Percentiles rank a stretch among this genome's conserved stretches.
Evolutionary conservation across 2,329 filamentous ascomycete species (phyloP).

Genomic region (Trichoderma citrinoviride): DNA sequence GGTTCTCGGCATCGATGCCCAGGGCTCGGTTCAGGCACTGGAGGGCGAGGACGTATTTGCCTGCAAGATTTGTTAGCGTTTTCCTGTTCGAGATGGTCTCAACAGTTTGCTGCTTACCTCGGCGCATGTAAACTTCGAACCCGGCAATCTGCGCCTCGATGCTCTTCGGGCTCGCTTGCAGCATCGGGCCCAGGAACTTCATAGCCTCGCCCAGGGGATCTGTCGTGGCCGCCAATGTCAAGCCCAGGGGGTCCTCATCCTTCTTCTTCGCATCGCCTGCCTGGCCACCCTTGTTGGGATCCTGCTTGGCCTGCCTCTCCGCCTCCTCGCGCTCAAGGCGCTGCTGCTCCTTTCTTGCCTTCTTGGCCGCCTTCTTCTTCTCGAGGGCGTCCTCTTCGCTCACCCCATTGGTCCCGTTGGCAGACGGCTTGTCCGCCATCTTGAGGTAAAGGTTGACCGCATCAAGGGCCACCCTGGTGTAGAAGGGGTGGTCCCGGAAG

Average conservation of each 20-base stretch:
- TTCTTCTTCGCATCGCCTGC: constrained; percentile 75
- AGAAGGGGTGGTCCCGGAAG: constrained; percentile 90
- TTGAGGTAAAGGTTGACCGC: constrained; percentile 78
- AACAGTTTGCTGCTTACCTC: constrained; percentile 60
- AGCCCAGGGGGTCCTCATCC: constrained; percentile 82
- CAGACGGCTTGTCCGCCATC: constrained; percentile 71
- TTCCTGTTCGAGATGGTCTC: background rate
- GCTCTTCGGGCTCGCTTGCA: constrained; percentile 78
- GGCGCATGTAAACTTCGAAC: constrained; percentile 84
- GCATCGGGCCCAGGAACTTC: constrained; percentile 77
- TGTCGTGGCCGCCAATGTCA: constrained; percentile 74
- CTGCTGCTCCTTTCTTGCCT: constrained; percentile 73
- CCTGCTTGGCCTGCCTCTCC: constrained; percentile 74
- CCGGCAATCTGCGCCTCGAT: constrained; percentile 80
- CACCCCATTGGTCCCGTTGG: constrained; percentile 60
- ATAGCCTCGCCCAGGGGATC: constrained; percentile 82
- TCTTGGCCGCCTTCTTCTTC: constrained; percentile 84
- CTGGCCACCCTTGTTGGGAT: constrained; percentile 73
- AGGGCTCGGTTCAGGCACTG: constrained; percentile 77
- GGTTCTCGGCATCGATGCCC: constrained; percentile 64
- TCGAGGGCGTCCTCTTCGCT: constrained; percentile 61
- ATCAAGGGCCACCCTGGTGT: constrained; percentile 75
- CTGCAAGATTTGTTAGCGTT: constrained; percentile 43
- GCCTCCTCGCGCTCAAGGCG: constrained; percentile 71
- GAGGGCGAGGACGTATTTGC: constrained; percentile 83